Conservation (phyloP, 768 basidiomycete genomes). For the Tulasnella sp. region DNA sequence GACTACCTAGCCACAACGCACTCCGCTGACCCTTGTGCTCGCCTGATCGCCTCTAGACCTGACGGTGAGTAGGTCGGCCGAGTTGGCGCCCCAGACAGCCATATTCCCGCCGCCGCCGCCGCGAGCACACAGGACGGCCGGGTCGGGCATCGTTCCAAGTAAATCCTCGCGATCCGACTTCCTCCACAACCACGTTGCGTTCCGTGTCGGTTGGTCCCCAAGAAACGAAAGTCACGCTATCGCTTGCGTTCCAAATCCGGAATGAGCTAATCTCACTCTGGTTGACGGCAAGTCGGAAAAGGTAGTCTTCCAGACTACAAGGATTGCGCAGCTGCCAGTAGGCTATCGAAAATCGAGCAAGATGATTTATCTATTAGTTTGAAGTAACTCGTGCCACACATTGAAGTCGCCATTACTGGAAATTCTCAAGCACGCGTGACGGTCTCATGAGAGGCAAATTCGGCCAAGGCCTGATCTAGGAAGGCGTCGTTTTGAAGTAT, state of each 20-base stretch:
- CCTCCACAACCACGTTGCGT: not conserved
- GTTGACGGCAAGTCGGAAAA: constrained; percentile 13
- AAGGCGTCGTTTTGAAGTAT: not conserved
- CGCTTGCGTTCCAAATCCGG: not conserved
- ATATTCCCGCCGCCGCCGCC: not conserved
- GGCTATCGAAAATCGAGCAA: not conserved
- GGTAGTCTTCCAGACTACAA: not conserved
- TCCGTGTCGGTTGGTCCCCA: not conserved
- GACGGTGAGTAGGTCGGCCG: not conserved
- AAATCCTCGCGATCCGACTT: not conserved
- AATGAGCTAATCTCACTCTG: not conserved
- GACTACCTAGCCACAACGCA: not conserved
- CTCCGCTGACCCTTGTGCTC: not conserved
- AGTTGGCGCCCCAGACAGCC: not conserved
- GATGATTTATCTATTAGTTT: not conserved
- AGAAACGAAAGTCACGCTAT: not conserved
- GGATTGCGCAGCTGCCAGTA: too few species aligned
- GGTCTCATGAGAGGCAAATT: not conserved
- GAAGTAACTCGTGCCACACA: not conserved
- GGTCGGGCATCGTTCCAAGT: not conserved
- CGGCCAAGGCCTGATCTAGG: not conserved
- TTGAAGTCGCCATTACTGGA: not conserved
- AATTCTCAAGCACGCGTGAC: not conserved
- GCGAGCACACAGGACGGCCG: not conserved
- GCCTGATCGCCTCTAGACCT: not conserved